A percentile compares a stretch with the other conserved stretches of the same genome.
Evolutionary conservation across 306 rosid species (phyloP).

Genomic region (Pyrus bretschneideri): DNA sequence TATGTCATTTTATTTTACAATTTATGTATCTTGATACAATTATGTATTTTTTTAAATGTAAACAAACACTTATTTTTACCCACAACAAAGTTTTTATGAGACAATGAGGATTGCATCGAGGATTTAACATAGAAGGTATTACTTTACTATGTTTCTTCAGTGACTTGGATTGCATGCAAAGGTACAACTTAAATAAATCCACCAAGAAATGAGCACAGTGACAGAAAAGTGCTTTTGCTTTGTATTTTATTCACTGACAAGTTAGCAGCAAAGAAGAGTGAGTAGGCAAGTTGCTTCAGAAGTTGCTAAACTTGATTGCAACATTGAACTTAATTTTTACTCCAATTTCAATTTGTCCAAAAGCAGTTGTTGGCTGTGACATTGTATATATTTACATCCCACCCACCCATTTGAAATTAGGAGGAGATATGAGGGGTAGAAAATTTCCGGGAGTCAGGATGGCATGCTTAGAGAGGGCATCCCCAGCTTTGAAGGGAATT

Average conservation of each 20-base stretch:
- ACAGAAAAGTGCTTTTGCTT: neutral
- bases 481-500: slow-evolving; percentile 67
- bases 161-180: neutral
- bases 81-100: too few species aligned
- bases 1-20: too few species aligned
- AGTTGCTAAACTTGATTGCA: slow-evolving; percentile 55
- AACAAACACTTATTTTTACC: too few species aligned
- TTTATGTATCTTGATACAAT: too few species aligned
- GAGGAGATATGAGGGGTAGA: neutral
- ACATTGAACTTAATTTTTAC: slow-evolving; percentile 51
- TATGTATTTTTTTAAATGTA: too few species aligned
- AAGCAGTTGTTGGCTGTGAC: neutral
- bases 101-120: too few species aligned
- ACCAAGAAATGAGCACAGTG: neutral
- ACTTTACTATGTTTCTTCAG: neutral
- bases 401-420: neutral
- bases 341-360: slow-evolving; percentile 33
- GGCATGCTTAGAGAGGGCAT: slow-evolving; percentile 77
- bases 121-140: too few species aligned
- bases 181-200: neutral
- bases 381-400: slow-evolving; percentile 18
- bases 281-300: slow-evolving; percentile 43
- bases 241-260: neutral
- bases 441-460: slow-evolving; percentile 36
- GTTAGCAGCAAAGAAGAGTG: slow-evolving; percentile 13